Percentiles rank a stretch among this genome's conserved stretches.
phyloP scores from a whole-genome alignment of 495 filamentous ascomycete genomes.

The Hypoxylon crocopeplum region DNA sequence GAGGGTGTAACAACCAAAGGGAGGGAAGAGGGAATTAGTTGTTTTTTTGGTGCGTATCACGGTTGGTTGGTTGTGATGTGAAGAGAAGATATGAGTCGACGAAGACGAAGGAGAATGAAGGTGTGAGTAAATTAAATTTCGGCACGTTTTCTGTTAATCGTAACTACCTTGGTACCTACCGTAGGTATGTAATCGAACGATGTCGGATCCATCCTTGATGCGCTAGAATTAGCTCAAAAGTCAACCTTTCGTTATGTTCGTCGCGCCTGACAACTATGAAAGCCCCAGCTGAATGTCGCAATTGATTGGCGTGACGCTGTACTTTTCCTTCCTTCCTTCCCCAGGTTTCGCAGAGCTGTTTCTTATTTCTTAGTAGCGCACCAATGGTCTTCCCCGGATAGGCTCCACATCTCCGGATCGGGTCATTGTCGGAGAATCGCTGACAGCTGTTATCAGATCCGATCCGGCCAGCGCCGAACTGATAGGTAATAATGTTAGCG shows the following conservation, averaged over 20 bases:
- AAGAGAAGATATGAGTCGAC: slow-evolving; percentile 20
- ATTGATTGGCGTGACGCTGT: no score
- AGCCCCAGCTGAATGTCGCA: no score
- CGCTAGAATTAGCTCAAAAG: slow-evolving; percentile 18
- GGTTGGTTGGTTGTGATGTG: no score
- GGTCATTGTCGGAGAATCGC: slow-evolving; percentile 11
- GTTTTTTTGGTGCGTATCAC: no score
- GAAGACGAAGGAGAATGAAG: slow-evolving; percentile 19
- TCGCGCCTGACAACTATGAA: no score
- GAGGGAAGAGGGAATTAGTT: not conserved
- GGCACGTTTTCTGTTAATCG: no score
- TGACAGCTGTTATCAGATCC: not conserved
- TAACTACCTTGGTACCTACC: no score
- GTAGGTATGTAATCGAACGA: slow-evolving; percentile 24
- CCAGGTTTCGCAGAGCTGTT: no score
- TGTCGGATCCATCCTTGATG: slow-evolving; percentile 31
- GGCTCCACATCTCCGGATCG: slow-evolving; percentile 4
- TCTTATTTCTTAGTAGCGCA: slow-evolving; percentile 27
- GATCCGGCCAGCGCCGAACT: no score
- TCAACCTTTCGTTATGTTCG: no score
- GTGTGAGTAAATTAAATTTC: slow-evolving; percentile 34
- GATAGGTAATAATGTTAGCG: not conserved
- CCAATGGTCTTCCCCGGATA: slow-evolving; percentile 5
- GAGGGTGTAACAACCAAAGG: not conserved
- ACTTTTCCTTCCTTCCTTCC: no score